These are phyloP conservation scores for Kazachstania kunashirensis DNA, from an alignment of 805 yeast species.

Conservation along the genomic window DNA sequence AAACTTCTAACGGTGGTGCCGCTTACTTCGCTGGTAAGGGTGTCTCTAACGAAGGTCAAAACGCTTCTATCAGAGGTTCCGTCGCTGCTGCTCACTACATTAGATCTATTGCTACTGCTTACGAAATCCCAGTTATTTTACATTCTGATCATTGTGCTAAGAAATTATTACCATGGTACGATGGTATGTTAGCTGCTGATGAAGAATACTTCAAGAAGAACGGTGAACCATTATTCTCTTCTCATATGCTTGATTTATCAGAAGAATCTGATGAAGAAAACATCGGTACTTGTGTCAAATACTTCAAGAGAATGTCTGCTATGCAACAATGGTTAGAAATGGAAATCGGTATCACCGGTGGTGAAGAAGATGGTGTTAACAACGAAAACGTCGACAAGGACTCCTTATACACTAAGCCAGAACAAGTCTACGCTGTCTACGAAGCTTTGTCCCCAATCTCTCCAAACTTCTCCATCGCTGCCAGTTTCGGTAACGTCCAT, in stretches of 20 bases:
- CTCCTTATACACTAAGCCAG: constrained; percentile 86
- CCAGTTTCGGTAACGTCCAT: constrained; percentile 98
- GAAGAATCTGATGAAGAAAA: constrained; percentile 96
- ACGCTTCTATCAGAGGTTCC: constrained; percentile 89
- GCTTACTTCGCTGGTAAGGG: constrained; percentile 99
- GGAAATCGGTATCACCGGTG: constrained; percentile 99
- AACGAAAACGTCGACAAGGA: constrained; percentile 87
- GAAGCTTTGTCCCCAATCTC: constrained; percentile 82
- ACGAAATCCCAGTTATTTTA: constrained; percentile 92
- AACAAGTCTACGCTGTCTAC: constrained; percentile 86
- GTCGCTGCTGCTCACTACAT: constrained; percentile 97
- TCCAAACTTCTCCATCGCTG: constrained; percentile 98
- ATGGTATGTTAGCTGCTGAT: constrained; percentile 95
- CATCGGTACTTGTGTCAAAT: constrained; percentile 87
- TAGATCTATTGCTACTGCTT: constrained; percentile 90
- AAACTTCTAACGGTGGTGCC: constrained; percentile 98
- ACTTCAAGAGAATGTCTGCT: constrained; percentile 89
- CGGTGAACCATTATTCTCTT: constrained; percentile 95
- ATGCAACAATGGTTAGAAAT: constrained; percentile 97
- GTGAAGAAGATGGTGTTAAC: constrained; percentile 99
- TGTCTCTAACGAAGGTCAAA: constrained; percentile 84
- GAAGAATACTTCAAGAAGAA: constrained; percentile 78
- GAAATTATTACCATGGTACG: constrained; percentile 96
- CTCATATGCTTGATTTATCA: constrained; percentile 97
- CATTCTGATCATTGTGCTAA: constrained; percentile 99